Evolutionary conservation across 2,329 filamentous ascomycete species (phyloP).

Genomic region (Epicoccum sorghinum): DNA sequence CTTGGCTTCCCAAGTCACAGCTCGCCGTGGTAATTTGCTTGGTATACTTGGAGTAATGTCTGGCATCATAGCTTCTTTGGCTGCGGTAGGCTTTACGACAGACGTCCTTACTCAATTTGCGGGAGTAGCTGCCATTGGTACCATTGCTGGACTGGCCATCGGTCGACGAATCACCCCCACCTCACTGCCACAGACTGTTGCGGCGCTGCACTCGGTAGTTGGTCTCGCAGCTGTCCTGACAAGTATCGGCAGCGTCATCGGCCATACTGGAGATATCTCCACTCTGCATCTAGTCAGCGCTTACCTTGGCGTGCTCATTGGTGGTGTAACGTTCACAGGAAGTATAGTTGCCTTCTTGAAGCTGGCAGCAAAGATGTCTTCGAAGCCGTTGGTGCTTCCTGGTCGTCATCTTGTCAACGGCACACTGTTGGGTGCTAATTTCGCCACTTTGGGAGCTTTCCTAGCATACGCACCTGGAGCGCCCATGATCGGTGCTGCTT

Average conservation of each 20-base stretch:
- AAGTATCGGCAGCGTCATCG: constrained; percentile 85
- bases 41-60: constrained; percentile 85
- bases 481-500: constrained; percentile 78
- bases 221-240: constrained; percentile 87
- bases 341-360: constrained; percentile 91
- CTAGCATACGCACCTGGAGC: constrained; percentile 80
- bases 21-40: constrained; percentile 82
- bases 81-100: constrained; percentile 79
- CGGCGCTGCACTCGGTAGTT: constrained; percentile 87
- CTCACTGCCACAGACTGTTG: constrained; percentile 86
- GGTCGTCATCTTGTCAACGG: constrained; percentile 79
- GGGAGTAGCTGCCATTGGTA: constrained; percentile 74
- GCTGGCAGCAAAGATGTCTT: constrained; percentile 81
- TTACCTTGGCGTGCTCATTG: constrained; percentile 85
- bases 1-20: constrained; percentile 80
- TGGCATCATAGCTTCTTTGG: constrained; percentile 81
- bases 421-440: constrained; percentile 74
- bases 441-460: constrained; percentile 84
- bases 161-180: constrained; percentile 88
- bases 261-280: constrained; percentile 72
- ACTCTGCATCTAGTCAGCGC: constrained; percentile 84
- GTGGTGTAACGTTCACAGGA: constrained; percentile 86
- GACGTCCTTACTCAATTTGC: constrained; percentile 82
- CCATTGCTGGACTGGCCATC: constrained; percentile 73
- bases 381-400: constrained; percentile 72